Evolutionary conservation across 176 grass and related monocot species (phyloP).

Genomic region (Oryza nivara): DNA sequence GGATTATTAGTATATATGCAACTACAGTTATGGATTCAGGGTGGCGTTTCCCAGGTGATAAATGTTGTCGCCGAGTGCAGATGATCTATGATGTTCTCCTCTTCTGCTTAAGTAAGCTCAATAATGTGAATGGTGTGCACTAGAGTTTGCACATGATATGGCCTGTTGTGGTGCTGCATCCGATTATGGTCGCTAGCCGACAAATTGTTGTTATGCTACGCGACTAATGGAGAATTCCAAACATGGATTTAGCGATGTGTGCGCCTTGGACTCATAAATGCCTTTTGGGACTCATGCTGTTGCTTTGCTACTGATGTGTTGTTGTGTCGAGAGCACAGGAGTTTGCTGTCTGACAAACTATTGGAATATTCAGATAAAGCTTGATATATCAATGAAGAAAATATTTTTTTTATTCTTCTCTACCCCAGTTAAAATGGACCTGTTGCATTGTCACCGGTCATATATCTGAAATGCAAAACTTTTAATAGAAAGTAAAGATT

Average conservation of each 20-base stretch:
- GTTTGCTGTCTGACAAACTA: neutral
- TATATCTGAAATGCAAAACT: constrained; percentile 5
- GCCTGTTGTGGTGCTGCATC: constrained; percentile 14
- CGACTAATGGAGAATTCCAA: neutral
- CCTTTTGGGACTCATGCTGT: neutral
- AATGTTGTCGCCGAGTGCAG: neutral
- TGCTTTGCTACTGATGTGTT: neutral
- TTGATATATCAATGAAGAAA: neutral
- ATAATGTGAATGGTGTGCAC: neutral
- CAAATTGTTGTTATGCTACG: neutral
- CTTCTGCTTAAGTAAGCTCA: constrained; percentile 10
- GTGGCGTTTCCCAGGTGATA: neutral
- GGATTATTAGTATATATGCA: neutral
- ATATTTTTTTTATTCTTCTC: neutral
- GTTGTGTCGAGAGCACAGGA: neutral
- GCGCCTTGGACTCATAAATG: neutral
- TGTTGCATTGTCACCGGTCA: neutral
- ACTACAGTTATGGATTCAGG: neutral
- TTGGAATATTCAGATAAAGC: constrained; percentile 10
- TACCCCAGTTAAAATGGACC: constrained; percentile 16
- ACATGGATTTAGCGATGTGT: neutral
- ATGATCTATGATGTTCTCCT: neutral
- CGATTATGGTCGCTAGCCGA: neutral
- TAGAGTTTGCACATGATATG: neutral
- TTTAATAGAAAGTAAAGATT: neutral